A percentile compares a stretch with the other conserved stretches of the same genome.
These are phyloP conservation scores for Podospora australis DNA, from an alignment of 495 filamentous ascomycete species.

Conservation along the genomic window DNA sequence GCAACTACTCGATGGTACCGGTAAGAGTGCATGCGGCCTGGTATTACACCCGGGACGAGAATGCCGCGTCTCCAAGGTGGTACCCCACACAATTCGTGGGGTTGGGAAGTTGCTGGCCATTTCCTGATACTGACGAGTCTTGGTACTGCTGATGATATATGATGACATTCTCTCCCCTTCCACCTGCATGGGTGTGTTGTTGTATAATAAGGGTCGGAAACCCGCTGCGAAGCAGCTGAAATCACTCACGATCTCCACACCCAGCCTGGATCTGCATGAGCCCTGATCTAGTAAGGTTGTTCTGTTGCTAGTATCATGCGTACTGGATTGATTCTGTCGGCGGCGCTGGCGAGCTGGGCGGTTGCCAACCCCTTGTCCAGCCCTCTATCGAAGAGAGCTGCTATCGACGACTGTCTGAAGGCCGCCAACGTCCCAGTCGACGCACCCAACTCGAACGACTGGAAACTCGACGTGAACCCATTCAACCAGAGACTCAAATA, in stretches of 20 bases:
- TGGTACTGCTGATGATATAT: neutral
- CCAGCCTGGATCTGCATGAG: neutral
- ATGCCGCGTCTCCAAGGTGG: conserved; percentile 16
- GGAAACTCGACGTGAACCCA: conserved; percentile 31
- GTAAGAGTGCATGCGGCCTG: conserved; percentile 13
- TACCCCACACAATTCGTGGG: conserved; percentile 8
- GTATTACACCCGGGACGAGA: conserved; percentile 15
- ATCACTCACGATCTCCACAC: neutral
- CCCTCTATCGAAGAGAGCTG: conserved; percentile 20
- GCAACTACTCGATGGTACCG: too few relatives aligned
- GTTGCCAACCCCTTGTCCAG: conserved; percentile 12
- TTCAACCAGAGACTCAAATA: conserved; percentile 37
- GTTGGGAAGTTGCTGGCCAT: neutral
- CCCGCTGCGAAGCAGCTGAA: neutral
- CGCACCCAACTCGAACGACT: conserved; percentile 29
- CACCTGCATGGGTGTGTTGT: neutral
- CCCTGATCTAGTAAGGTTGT: neutral
- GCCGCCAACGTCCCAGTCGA: conserved; percentile 28
- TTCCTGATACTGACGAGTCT: neutral
- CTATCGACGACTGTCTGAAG: conserved; percentile 37
- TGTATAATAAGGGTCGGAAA: neutral
- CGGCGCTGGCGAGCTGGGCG: conserved; percentile 12
- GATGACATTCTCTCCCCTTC: neutral
- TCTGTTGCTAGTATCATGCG: conserved; percentile 12
- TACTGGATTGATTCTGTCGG: conserved; percentile 7